A percentile compares a stretch with the other conserved stretches of the same genome.
phyloP scores from a whole-genome alignment of 805 yeast genomes.

The Metschnikowia dekortorum region DNA sequence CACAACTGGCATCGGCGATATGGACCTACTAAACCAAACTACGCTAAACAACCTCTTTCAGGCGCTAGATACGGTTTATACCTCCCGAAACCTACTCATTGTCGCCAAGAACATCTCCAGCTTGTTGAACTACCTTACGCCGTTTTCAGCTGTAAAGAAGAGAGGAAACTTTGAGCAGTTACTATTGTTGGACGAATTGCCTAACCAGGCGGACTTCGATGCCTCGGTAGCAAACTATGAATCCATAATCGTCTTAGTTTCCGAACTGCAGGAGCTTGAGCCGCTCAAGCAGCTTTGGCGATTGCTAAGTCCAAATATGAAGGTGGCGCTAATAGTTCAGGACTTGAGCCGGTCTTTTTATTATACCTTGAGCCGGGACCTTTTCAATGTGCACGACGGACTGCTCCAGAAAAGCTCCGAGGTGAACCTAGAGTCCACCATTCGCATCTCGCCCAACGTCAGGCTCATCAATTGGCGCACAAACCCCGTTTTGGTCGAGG shows the following conservation, averaged over 20 bases:
- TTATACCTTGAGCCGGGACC: slow-evolving; percentile 26
- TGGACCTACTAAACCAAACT: slow-evolving; percentile 15
- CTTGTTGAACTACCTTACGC: slow-evolving; percentile 49
- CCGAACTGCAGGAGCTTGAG: slow-evolving; percentile 6
- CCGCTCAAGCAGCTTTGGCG: slow-evolving; percentile 8
- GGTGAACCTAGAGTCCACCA: slow-evolving; percentile 4
- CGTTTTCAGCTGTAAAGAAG: slow-evolving; percentile 50
- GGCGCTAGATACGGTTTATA: slow-evolving; percentile 21
- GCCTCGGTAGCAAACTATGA: not conserved
- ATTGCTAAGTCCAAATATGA: slow-evolving; percentile 5
- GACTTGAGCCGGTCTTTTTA: slow-evolving; percentile 32
- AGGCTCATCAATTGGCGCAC: slow-evolving; percentile 46
- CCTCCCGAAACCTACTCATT: slow-evolving; percentile 24
- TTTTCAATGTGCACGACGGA: slow-evolving; percentile 10
- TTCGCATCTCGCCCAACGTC: slow-evolving; percentile 34
- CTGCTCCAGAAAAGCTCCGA: slow-evolving; percentile 15
- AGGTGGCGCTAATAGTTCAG: slow-evolving; percentile 28
- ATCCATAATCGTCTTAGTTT: slow-evolving; percentile 7
- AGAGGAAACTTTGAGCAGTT: slow-evolving; percentile 40
- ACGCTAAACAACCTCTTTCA: slow-evolving; percentile 19
- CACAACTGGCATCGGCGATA: not conserved
- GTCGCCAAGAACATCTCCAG: slow-evolving; percentile 47
- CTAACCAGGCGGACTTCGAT: slow-evolving; percentile 1
- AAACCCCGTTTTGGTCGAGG: slow-evolving; percentile 34
- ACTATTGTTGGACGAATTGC: slow-evolving; percentile 12